Conservation (phyloP, 257 asterid genomes). For the Nicotiana obtusifolia region DNA sequence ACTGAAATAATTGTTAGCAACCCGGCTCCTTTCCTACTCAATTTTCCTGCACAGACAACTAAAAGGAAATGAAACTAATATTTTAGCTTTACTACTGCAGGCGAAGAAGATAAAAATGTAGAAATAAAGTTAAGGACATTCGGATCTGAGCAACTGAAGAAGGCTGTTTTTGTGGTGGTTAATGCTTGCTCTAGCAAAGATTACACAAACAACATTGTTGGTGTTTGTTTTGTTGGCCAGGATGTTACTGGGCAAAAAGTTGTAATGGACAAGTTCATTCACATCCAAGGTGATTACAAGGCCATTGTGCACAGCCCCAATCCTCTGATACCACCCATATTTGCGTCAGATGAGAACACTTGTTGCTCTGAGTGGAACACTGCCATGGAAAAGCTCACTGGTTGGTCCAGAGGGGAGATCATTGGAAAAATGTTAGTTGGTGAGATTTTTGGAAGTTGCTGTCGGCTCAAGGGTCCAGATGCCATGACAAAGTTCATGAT, state of each 20-base stretch:
- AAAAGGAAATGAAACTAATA: neutral
- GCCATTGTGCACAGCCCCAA: slow-evolving; percentile 81
- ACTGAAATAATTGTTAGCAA: neutral
- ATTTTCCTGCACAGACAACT: neutral
- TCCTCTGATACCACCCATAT: slow-evolving; percentile 84
- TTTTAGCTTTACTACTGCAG: slow-evolving; percentile 29
- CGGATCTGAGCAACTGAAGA: slow-evolving; percentile 40
- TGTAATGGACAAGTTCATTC: slow-evolving; percentile 81
- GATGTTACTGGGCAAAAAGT: slow-evolving; percentile 77
- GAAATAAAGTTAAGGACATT: slow-evolving; percentile 68
- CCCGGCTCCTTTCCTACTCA: neutral
- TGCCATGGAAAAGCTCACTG: slow-evolving; percentile 87
- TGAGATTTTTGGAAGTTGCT: slow-evolving; percentile 67
- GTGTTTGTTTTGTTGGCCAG: slow-evolving; percentile 91
- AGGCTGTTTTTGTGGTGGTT: slow-evolving; percentile 67
- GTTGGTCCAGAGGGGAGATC: slow-evolving; percentile 71
- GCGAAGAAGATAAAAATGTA: slow-evolving; percentile 74
- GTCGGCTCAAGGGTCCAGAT: slow-evolving; percentile 67
- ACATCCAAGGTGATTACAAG: slow-evolving; percentile 82
- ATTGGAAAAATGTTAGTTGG: slow-evolving; percentile 76
- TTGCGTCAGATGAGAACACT: slow-evolving; percentile 77
- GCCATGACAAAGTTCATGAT: slow-evolving; percentile 71
- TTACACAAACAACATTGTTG: slow-evolving; percentile 59
- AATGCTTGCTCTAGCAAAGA: slow-evolving; percentile 97
- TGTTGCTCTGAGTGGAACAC: slow-evolving; percentile 91